phyloP scores from a whole-genome alignment of 192 early-diverging fungal species.

The Linnemannia elongata region DNA sequence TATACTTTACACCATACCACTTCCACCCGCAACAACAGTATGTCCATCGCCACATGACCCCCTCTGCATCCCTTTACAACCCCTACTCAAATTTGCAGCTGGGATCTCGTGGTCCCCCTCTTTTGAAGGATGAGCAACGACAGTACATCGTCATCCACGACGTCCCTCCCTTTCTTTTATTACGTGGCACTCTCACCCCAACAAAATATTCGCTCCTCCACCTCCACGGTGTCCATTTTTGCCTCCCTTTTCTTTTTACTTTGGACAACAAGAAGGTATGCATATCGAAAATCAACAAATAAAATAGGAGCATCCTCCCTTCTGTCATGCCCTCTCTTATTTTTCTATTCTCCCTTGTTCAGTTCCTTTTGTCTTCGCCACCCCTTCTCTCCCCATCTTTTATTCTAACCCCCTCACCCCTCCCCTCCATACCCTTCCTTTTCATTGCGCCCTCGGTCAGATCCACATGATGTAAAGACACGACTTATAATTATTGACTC shows the following conservation, averaged over 20 bases:
- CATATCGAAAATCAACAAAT: background rate
- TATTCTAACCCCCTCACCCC: background rate
- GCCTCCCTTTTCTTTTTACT: background rate
- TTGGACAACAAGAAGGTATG: conserved; percentile 5
- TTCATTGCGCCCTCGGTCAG: background rate
- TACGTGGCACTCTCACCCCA: conserved; percentile 2
- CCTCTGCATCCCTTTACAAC: no score
- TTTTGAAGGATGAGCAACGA: background rate
- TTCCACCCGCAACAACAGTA: background rate
- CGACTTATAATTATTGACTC: no score
- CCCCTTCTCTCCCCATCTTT: background rate
- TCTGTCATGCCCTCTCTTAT: background rate
- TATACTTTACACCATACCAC: no score
- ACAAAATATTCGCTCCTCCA: background rate
- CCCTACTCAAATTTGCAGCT: background rate
- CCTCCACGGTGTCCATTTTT: background rate
- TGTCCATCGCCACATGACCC: background rate
- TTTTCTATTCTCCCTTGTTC: background rate
- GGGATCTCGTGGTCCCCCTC: background rate
- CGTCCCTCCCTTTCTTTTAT: background rate
- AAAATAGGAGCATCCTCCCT: background rate
- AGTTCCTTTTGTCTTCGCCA: background rate
- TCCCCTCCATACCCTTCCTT: background rate
- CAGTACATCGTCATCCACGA: background rate
- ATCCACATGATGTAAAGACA: no score